phyloP scores from a whole-genome alignment of 2,329 filamentous ascomycete species.

The Zopfia rhizophila region DNA sequence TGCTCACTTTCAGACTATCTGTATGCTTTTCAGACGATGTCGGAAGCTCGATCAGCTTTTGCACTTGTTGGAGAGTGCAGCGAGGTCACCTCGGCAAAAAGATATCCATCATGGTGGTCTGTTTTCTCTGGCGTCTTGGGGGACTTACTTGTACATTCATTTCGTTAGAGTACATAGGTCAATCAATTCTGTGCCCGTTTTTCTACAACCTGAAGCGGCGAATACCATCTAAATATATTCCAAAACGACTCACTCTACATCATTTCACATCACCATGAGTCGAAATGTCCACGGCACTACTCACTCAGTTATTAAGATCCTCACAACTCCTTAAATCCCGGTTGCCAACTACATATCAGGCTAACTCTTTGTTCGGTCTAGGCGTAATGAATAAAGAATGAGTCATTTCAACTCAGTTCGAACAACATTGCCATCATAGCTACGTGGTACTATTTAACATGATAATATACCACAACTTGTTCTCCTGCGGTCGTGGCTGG shows the following conservation, averaged over 20 bases:
- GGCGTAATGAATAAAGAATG: conserved; percentile 11
- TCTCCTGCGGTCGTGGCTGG: not conserved
- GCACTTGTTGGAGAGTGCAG: not conserved
- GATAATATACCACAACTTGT: too few relatives aligned
- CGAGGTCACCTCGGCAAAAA: conserved; percentile 6
- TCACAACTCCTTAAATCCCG: not conserved
- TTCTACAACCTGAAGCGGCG: not conserved
- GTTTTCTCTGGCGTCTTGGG: not conserved
- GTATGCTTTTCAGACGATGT: conserved; percentile 3
- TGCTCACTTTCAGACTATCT: too few relatives aligned
- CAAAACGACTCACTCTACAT: conserved; percentile 6
- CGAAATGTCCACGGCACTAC: conserved; percentile 17
- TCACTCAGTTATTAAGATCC: not conserved
- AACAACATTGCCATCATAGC: too few relatives aligned
- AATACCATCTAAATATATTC: not conserved
- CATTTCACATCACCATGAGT: conserved; percentile 28
- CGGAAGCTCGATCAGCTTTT: conserved; percentile 1
- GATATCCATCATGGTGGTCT: not conserved
- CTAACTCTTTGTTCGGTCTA: not conserved
- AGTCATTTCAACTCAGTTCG: conserved; percentile 14
- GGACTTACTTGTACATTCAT: not conserved
- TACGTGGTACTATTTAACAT: too few relatives aligned
- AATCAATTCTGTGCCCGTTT: not conserved
- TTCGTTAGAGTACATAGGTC: not conserved
- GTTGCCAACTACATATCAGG: not conserved